Evolutionary conservation across 192 early-diverging fungal genomes (phyloP), one percentile per base, ranked within the genome.

Genomic region (Dispira simplex): DNA sequence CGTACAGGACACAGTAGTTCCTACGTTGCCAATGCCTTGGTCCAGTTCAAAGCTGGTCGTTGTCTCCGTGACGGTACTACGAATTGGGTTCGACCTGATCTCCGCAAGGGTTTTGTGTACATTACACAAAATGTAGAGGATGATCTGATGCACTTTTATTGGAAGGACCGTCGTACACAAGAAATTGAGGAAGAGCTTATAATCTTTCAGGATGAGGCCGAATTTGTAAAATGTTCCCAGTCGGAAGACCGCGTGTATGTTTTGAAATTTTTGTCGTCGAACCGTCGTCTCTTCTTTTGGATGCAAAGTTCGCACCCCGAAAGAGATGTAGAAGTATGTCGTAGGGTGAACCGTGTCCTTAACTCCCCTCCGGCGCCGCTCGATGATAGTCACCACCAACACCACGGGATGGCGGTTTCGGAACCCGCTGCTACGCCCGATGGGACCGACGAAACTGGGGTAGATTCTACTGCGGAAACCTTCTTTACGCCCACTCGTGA

Each of bases 241-340:
- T 67, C 76, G 0, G 58, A 76, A 21, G 89, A 83, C 9, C 86
- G 91, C 62, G 91, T 93, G 0, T 83, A 83, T 65, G 75, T 93
- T 53, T 73, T 93, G 20, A 84, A 83, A 68, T 93, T 91, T 74
- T 82, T 84, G 70, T 83, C 88, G 2, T 90, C 89, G 18, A 78
- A 73, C 59, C 84, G 86, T 72, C 82, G 83, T 28, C 64, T 83
- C 55, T 91, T 93, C 67, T 90, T 87, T 63, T 93, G 91, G 91
- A 80, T 90, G 75, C 91, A 93, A 68, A 81, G 78, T 46, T 66
- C 71, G 8, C 81, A 85, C 51, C 70, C 76, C 18, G 76, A 79
- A 18, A 75, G 73, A 43, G 88, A 89, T 70, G 63, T 70, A 14
- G 76, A 77, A 54, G 63, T 85, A n/a, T 71, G 80, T 11, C 65